Base-by-base conservation (phyloP, 116 monocot genomes). In the Dioscorea cayenensis region DNA sequence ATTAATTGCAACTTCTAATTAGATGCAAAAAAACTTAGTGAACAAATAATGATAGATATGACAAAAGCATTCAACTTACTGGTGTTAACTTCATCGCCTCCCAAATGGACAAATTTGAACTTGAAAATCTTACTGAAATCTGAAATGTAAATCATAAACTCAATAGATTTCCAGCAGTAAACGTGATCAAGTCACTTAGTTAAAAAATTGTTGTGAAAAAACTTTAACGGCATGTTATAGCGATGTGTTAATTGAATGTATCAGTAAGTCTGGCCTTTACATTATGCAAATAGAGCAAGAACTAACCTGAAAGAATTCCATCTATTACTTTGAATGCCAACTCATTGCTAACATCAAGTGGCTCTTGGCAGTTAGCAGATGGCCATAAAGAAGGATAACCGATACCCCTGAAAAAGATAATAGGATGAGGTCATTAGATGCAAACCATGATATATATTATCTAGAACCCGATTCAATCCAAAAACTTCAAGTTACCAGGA, bases 61-160 rank as follows among this genome's bases (percentile, higher is more conserved):
- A n/a, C 16, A 43, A 14, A 16, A 16, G 17, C 16, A 55, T 55
- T 21, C 68, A 7, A 77, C 87, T 92, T 86, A 96, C 96, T 74
- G 69, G 87, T 86, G 66, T 90, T 52, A 36, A 96, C 96, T 80
- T 96, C 96, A 83, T 96, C 96, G 71, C 96, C 96, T 61, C 96
- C 96, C 71, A 96, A 77, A 63, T 96, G 96, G 63, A 92, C 82
- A 86, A 96, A 90, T 69, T 76, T 92, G 84, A 96, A 96, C 77
- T 96, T 92, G 71, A 96, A 96, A 72, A 90, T 75, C 86, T 92
- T 92, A 68, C 87, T 88, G 74, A 92, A 88, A 92, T 96, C 96
- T 96, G 87, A 67, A 85, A 81, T 5, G 52, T 66, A 38, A 77
- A 74, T 19, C 7, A 65, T 43, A 55, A 55, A 16, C 13, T 55